These are phyloP conservation scores for Anisodus tanguticus DNA, from an alignment of 257 asterid species.

Conservation along the genomic window DNA sequence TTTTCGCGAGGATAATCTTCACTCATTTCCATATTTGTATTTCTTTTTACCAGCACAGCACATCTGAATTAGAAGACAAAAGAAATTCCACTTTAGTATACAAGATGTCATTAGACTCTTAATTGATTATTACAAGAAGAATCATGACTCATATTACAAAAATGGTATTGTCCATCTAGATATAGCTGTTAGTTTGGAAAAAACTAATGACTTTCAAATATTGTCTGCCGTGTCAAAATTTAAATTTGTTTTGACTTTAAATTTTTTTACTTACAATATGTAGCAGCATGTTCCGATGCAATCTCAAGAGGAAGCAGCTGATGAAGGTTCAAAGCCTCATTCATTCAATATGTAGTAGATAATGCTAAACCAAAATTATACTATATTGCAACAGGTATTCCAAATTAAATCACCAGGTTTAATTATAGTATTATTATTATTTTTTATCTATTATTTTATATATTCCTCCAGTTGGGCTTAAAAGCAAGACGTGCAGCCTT, in stretches of 20 bases:
- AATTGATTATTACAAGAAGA: background rate
- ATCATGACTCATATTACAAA: background rate
- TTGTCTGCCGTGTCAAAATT: slow-evolving; percentile 25
- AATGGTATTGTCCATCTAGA: background rate
- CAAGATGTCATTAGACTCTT: background rate
- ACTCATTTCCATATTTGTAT: too few relatives aligned
- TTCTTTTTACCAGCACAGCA: too few relatives aligned
- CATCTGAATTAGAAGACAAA: too few relatives aligned
- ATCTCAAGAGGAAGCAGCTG: background rate
- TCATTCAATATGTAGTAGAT: background rate
- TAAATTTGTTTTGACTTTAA: background rate
- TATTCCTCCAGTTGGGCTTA: background rate
- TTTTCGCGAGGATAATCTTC: too few relatives aligned
- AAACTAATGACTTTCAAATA: background rate
- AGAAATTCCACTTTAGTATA: background rate
- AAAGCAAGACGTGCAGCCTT: background rate
- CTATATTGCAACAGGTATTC: background rate
- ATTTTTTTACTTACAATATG: background rate
- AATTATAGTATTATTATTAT: too few relatives aligned
- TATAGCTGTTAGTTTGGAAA: background rate
- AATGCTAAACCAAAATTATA: background rate
- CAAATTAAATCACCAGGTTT: too few relatives aligned
- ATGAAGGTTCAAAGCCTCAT: background rate
- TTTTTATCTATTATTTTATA: background rate
- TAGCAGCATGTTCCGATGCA: background rate